phyloP scores from a whole-genome alignment of 2,329 filamentous ascomycete genomes.

The Cladorrhinum sp. region DNA sequence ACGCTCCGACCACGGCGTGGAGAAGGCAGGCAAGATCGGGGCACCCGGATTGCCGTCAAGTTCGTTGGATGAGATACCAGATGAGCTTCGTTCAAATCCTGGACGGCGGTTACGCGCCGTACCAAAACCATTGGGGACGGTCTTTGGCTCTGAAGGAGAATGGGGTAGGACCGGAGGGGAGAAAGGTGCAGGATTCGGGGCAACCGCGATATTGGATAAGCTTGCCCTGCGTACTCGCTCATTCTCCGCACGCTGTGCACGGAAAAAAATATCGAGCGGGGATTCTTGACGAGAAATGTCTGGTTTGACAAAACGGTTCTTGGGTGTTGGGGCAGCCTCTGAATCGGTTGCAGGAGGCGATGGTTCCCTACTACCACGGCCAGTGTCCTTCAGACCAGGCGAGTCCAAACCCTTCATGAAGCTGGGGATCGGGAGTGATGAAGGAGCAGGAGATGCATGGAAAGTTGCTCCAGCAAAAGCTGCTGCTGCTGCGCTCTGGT shows the following conservation, averaged over 20 bases:
- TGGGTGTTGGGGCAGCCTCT: conserved; percentile 44
- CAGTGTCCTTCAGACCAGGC: conserved; percentile 44
- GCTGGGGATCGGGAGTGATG: conserved; percentile 83
- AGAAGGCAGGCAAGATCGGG: conserved; percentile 63
- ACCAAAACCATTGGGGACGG: conserved; percentile 35
- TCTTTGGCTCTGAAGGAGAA: conserved; percentile 32
- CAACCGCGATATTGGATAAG: conserved; percentile 43
- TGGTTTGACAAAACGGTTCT: conserved; percentile 35
- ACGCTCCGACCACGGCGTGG: conserved; percentile 62
- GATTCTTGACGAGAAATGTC: conserved; percentile 55
- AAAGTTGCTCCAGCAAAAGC: conserved; percentile 93
- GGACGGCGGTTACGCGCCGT: conserved; percentile 34
- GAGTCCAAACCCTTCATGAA: conserved; percentile 75
- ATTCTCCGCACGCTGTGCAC: conserved; percentile 77
- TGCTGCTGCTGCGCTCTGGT: conserved; percentile 52
- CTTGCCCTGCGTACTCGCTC: conserved; percentile 57
- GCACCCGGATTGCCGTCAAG: conserved; percentile 58
- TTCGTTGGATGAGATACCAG: conserved; percentile 65
- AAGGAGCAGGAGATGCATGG: conserved; percentile 89
- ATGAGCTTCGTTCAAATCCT: conserved; percentile 43
- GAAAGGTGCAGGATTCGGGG: conserved; percentile 40
- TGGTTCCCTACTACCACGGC: conserved; percentile 42
- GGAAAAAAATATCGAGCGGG: conserved; percentile 87
- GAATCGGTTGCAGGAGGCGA: conserved; percentile 54
- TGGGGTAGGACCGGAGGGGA: conserved; percentile 47